phyloP scores from a whole-genome alignment of 2,329 filamentous ascomycete genomes.

The Cercospora berteroae region DNA sequence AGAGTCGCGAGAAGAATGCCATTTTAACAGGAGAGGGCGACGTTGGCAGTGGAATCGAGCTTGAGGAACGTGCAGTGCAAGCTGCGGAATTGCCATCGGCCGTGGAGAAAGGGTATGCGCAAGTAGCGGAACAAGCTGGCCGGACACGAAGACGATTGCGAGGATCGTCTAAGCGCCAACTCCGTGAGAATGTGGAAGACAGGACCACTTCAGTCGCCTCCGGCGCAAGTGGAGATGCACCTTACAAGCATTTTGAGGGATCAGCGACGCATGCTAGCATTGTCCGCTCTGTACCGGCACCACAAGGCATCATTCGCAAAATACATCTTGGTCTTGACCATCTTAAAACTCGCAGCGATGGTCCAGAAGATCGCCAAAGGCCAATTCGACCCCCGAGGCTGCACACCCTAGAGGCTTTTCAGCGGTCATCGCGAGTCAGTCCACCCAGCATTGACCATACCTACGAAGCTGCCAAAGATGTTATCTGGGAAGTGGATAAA shows the following conservation, averaged over 20 bases:
- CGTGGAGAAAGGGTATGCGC: slow-evolving; percentile 31
- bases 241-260: not conserved
- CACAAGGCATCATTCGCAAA: not conserved
- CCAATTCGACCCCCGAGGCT: not conserved
- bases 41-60: not conserved
- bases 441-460: not conserved
- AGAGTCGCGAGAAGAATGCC: not conserved
- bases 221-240: not conserved
- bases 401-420: not conserved
- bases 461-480: not conserved
- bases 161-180: not conserved
- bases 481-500: not conserved
- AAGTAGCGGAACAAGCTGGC: slow-evolving; percentile 11
- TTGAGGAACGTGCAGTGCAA: not conserved
- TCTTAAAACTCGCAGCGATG: not conserved
- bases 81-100: slow-evolving; percentile 31
- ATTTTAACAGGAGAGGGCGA: not conserved
- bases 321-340: not conserved
- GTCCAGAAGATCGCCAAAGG: not conserved
- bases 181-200: not conserved
- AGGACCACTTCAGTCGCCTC: not conserved
- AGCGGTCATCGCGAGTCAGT: not conserved
- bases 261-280: not conserved
- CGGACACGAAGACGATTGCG: not conserved
- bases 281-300: not conserved